Conservation (phyloP, 352 stramenopile species). For the Pythium chondricola region DNA sequence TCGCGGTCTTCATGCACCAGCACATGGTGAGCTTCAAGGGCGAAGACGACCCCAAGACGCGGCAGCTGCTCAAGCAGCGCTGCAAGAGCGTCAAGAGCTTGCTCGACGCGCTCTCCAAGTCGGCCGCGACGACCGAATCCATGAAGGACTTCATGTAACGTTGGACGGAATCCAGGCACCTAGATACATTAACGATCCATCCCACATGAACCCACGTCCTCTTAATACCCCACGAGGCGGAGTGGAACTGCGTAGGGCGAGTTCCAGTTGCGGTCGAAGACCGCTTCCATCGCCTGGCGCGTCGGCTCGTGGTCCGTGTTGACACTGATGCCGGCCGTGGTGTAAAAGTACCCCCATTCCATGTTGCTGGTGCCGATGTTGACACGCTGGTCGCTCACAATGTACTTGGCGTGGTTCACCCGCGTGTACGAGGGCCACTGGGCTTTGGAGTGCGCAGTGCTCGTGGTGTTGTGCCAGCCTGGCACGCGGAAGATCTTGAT, state of each 20-base stretch:
- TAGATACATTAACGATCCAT: background rate
- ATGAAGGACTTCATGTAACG: conserved; percentile 46
- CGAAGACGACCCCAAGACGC: conserved; percentile 31
- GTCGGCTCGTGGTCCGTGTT: conserved; percentile 69
- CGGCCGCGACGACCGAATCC: conserved; percentile 35
- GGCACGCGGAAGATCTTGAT: conserved; percentile 72
- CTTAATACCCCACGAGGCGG: background rate
- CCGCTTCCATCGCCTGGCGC: conserved; percentile 37
- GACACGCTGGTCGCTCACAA: conserved; percentile 69
- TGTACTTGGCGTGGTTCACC: conserved; percentile 83
- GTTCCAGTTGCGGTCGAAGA: conserved; percentile 77
- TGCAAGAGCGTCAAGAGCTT: conserved; percentile 61
- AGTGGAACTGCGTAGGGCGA: conserved; percentile 53
- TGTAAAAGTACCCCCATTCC: conserved; percentile 86
- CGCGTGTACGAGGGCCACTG: conserved; percentile 63
- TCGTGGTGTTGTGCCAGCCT: conserved; percentile 66
- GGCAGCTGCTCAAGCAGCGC: conserved; percentile 47
- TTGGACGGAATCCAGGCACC: background rate
- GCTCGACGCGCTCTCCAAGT: conserved; percentile 63
- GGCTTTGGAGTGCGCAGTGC: conserved; percentile 12
- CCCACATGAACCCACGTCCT: background rate
- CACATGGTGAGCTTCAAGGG: conserved; percentile 56
- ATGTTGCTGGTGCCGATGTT: conserved; percentile 87
- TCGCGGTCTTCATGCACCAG: conserved; percentile 79
- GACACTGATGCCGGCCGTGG: conserved; percentile 65